Percentiles rank a stretch among this genome's conserved stretches.
phyloP scores from a whole-genome alignment of 1,284 basidiomycete species.

The Apiotrichum montevideense region DNA sequence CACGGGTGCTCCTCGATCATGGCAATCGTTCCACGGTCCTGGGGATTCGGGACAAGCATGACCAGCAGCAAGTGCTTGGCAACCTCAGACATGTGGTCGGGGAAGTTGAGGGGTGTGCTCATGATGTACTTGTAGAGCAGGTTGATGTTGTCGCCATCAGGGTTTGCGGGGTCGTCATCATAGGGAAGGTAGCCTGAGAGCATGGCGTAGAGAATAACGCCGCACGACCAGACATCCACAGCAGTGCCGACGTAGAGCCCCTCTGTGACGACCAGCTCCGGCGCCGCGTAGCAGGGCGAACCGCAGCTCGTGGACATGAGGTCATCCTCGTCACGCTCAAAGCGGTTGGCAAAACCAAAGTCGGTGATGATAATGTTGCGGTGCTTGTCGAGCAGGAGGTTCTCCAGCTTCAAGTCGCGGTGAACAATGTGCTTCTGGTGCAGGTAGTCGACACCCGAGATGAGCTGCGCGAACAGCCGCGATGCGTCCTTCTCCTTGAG shows the following conservation, averaged over 20 bases:
- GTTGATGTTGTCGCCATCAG: constrained; percentile 99
- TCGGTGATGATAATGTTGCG: constrained; percentile 99
- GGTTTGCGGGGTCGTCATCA: constrained; percentile 97
- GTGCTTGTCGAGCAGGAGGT: constrained; percentile 90
- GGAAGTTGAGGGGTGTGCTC: constrained; percentile 88
- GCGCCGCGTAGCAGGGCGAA: constrained; percentile 95
- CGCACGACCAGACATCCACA: constrained; percentile 98
- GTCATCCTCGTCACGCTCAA: constrained; percentile 83
- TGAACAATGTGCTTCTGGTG: constrained; percentile 99
- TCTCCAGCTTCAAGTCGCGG: constrained; percentile 98
- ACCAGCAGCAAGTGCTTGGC: constrained; percentile 67
- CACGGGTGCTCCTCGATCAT: constrained; percentile 77
- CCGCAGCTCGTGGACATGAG: constrained; percentile 99
- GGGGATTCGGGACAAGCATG: constrained; percentile 83
- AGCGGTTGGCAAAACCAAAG: constrained; percentile 98
- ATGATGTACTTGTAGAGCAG: constrained; percentile 99
- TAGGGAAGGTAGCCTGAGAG: constrained; percentile 98
- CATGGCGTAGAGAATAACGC: constrained; percentile 99
- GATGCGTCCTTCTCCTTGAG: constrained; percentile 92
- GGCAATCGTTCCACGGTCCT: constrained; percentile 64
- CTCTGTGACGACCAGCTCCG: constrained; percentile 97
- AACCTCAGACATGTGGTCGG: constrained; percentile 77
- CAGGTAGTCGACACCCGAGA: constrained; percentile 98
- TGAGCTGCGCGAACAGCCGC: constrained; percentile 94
- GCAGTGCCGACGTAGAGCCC: constrained; percentile 97